Percentiles rank a stretch among this genome's conserved stretches.
Conservation (phyloP, 208 protist species). For the Leishmania guyanensis region DNA sequence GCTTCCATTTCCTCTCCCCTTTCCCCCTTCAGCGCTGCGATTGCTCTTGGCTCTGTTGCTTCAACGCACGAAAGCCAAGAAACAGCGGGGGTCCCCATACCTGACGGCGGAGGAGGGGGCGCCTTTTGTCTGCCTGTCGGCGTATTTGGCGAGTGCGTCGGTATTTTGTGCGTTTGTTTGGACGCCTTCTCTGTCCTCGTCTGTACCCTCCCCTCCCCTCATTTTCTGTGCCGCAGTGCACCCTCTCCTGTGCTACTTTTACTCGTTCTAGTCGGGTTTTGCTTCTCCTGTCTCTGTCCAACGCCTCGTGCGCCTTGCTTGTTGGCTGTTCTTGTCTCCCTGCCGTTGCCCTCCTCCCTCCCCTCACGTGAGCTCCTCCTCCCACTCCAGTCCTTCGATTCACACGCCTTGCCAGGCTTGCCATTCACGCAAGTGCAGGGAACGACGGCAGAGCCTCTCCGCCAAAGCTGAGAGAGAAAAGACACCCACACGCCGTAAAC, state of each 20-base stretch:
- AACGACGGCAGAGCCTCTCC: not conserved
- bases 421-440: not conserved
- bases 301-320: too few relatives aligned
- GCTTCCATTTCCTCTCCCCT: not conserved
- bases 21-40: not conserved
- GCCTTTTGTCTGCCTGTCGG: too few relatives aligned
- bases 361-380: not conserved
- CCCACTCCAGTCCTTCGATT: not conserved
- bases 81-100: too few relatives aligned
- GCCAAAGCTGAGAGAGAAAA: not conserved
- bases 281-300: not conserved
- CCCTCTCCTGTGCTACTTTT: too few relatives aligned
- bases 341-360: not conserved
- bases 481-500: not conserved
- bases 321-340: not conserved
- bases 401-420: too few relatives aligned
- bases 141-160: not conserved
- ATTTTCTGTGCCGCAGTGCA: not conserved
- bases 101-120: too few relatives aligned
- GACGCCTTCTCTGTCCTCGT: not conserved
- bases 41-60: not conserved
- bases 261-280: too few relatives aligned
- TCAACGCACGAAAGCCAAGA: too few relatives aligned
- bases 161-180: not conserved
- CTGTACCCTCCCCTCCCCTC: not conserved